Conservation (phyloP, 106 monocot species). For the Apostasia shenzhenica region DNA sequence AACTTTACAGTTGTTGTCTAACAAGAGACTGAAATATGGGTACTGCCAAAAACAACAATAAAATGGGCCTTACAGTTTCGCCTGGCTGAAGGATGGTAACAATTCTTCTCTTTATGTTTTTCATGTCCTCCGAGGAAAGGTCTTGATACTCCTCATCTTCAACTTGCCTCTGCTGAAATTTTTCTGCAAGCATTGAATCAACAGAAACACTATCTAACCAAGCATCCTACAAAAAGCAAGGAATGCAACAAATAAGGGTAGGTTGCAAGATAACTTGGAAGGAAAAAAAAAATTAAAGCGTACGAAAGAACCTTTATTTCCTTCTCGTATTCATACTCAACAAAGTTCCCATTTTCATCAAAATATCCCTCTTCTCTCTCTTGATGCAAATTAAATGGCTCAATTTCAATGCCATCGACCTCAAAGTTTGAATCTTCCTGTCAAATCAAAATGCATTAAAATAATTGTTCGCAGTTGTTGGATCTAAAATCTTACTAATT, state of each 20-base stretch:
- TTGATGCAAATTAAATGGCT: slow-evolving; percentile 91
- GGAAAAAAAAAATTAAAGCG: background rate
- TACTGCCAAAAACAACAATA: too few species aligned
- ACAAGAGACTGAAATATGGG: too few species aligned
- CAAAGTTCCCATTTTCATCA: slow-evolving; percentile 86
- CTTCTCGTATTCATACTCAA: slow-evolving; percentile 61
- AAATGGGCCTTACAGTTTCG: slow-evolving; percentile 63
- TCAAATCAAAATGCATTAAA: slow-evolving; percentile 12
- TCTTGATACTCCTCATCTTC: slow-evolving; percentile 72
- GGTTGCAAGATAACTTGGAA: background rate
- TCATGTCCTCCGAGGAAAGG: slow-evolving; percentile 71
- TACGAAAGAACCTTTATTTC: slow-evolving; percentile 70
- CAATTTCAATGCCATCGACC: slow-evolving; percentile 79
- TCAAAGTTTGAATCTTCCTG: slow-evolving; percentile 73
- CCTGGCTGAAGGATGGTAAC: slow-evolving; percentile 67
- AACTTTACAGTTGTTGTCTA: too few species aligned
- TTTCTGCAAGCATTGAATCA: slow-evolving; percentile 43
- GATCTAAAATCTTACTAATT: slow-evolving; percentile 2
- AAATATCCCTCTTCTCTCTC: slow-evolving; percentile 98
- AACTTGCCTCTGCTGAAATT: slow-evolving; percentile 15
- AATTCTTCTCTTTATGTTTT: slow-evolving; percentile 79
- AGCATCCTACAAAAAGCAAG: slow-evolving; percentile 65
- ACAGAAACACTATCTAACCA: slow-evolving; percentile 82
- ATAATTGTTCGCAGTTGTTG: background rate
- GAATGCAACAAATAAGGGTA: slow-evolving; percentile 5